Evolutionary conservation across 2,329 filamentous ascomycete species (phyloP).

Genomic region (Ophiostoma perfectum): DNA sequence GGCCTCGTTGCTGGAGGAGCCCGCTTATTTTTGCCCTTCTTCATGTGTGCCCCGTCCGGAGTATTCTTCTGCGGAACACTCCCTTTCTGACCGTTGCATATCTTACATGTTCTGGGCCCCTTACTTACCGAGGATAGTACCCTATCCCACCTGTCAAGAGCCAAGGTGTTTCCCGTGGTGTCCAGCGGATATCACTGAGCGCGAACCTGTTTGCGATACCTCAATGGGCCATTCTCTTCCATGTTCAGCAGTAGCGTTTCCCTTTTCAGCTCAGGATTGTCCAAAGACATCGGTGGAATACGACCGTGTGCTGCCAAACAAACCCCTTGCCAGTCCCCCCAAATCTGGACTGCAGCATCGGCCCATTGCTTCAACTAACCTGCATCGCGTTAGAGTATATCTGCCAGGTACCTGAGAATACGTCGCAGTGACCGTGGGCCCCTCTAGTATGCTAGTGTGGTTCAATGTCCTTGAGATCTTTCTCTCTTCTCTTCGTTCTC

Average conservation of each 20-base stretch:
- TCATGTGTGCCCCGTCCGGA: not conserved
- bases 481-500: too few relatives aligned
- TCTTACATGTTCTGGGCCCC: not conserved
- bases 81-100: not conserved
- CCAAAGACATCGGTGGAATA: not conserved
- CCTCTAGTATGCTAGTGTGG: not conserved
- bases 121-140: not conserved
- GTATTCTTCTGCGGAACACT: constrained; percentile 9
- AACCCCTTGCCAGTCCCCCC: constrained; percentile 9
- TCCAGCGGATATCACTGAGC: not conserved
- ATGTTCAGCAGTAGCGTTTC: not conserved
- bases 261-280: not conserved
- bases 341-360: constrained; percentile 17
- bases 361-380: constrained; percentile 14
- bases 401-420: not conserved
- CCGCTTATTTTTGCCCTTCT: not conserved
- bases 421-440: not conserved
- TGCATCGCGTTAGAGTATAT: constrained; percentile 16
- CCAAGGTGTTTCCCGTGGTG: not conserved
- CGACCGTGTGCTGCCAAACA: not conserved
- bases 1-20: too few relatives aligned
- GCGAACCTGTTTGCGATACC: too few relatives aligned
- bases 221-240: not conserved
- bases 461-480: too few relatives aligned
- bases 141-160: constrained; percentile 6